Percentiles rank a stretch among this genome's conserved stretches.
Evolutionary conservation across 1,284 basidiomycete genomes (phyloP).

Genomic region (Ceratobasidium papillatum): DNA sequence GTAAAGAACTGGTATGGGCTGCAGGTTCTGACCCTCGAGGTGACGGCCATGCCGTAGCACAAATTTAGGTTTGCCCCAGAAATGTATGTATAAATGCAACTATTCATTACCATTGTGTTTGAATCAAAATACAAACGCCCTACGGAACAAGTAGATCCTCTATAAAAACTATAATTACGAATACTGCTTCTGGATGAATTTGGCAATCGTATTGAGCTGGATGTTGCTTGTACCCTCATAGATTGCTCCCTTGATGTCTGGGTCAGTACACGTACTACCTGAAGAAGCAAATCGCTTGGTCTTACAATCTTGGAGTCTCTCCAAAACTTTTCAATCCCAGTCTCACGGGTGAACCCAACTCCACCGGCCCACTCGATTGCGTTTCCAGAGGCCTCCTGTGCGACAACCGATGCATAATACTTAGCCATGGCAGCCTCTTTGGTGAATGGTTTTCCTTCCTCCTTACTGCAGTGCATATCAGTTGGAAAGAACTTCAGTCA

Average conservation of each 20-base stretch:
- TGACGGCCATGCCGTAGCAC: conserved; percentile 88
- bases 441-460: conserved; percentile 86
- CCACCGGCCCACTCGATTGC: conserved; percentile 99
- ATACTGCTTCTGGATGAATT: conserved; percentile 85
- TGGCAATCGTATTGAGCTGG: conserved; percentile 95
- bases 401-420: conserved; percentile 88
- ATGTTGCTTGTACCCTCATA: conserved; percentile 98
- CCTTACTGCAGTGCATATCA: conserved; percentile 61
- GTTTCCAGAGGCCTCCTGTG: conserved; percentile 84
- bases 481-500: not conserved
- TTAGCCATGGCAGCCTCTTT: conserved; percentile 98
- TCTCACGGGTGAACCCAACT: conserved; percentile 93
- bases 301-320: conserved; percentile 93
- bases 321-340: conserved; percentile 94
- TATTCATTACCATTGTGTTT: not conserved
- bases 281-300: conserved; percentile 44
- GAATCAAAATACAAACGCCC: not conserved
- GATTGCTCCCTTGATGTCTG: conserved; percentile 75
- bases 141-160: not conserved
- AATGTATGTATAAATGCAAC: not conserved
- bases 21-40: conserved; percentile 87
- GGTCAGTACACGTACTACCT: conserved; percentile 10
- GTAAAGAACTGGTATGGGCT: conserved; percentile 80
- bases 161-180: conserved; percentile 51
- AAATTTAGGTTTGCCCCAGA: conserved; percentile 67